Evolutionary conservation across 2,329 filamentous ascomycete genomes (phyloP).

Genomic region (Penicillium griseofulvum): DNA sequence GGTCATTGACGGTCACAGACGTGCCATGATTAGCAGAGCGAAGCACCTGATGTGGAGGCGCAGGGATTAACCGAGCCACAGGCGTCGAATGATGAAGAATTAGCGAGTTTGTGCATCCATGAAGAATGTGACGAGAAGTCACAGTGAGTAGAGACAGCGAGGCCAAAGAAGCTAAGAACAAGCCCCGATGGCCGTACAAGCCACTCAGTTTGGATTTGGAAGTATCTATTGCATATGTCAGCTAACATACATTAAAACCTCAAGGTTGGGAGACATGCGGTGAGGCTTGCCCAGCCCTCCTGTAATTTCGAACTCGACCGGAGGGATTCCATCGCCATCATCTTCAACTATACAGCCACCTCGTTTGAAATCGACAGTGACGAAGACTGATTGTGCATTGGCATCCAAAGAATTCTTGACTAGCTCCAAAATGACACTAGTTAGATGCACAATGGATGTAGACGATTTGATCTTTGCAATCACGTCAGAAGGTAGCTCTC

Average conservation of each 20-base stretch:
- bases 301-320: conserved; percentile 65
- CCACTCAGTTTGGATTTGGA: conserved; percentile 62
- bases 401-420: conserved; percentile 85
- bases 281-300: conserved; percentile 73
- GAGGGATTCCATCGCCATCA: conserved; percentile 73
- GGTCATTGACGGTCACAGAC: conserved; percentile 68
- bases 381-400: conserved; percentile 62
- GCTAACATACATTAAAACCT: background rate
- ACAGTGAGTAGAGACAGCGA: conserved; percentile 74
- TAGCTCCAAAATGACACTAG: conserved; percentile 67
- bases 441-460: conserved; percentile 71
- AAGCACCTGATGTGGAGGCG: conserved; percentile 58
- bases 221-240: conserved; percentile 59
- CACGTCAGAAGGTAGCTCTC: conserved; percentile 67
- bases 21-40: conserved; percentile 66
- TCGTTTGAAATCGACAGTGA: conserved; percentile 70
- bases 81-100: conserved; percentile 67
- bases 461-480: conserved; percentile 82
- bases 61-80: conserved; percentile 63
- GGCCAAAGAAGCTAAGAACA: conserved; percentile 74
- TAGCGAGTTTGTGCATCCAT: conserved; percentile 58
- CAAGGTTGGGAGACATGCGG: conserved; percentile 48
- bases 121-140: conserved; percentile 61
- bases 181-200: conserved; percentile 66
- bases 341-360: conserved; percentile 81